Conservation (phyloP, 2,329 filamentous ascomycete species). For the Hypoxylon sp. region DNA sequence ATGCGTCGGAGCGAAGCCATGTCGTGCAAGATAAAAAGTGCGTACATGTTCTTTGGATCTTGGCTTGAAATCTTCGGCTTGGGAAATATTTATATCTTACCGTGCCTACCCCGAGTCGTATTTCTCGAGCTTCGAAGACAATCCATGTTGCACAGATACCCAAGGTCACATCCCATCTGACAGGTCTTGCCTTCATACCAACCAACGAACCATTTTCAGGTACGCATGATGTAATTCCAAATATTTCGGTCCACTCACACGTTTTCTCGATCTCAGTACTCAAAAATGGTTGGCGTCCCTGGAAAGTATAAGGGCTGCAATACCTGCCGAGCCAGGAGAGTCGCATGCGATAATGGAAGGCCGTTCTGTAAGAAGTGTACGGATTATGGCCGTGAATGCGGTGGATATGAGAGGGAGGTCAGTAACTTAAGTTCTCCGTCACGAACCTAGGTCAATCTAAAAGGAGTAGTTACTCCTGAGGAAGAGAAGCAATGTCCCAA, state of each 20-base stretch:
- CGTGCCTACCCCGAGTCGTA: conserved; percentile 15
- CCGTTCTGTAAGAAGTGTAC: conserved; percentile 71
- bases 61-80: conserved; percentile 1
- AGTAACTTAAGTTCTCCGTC: conserved; percentile 22
- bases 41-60: conserved; percentile 17
- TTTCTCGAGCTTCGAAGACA: conserved; percentile 10
- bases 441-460: not conserved
- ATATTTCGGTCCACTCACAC: conserved; percentile 15
- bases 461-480: conserved; percentile 22
- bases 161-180: conserved; percentile 27
- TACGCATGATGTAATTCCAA: conserved; percentile 19
- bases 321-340: conserved; percentile 63
- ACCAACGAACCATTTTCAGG: not conserved
- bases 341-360: conserved; percentile 68
- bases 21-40: conserved; percentile 17
- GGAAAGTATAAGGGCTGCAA: conserved; percentile 74
- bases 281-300: conserved; percentile 69
- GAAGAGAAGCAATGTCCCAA: conserved; percentile 1
- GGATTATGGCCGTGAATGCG: conserved; percentile 67
- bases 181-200: conserved; percentile 21
- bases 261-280: conserved; percentile 20
- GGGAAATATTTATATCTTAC: conserved; percentile 30
- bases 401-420: conserved; percentile 71
- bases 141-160: conserved; percentile 15
- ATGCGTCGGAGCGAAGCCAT: conserved; percentile 15